Conservation (phyloP, 495 filamentous ascomycete genomes). For the Entonaema liquescens region DNA sequence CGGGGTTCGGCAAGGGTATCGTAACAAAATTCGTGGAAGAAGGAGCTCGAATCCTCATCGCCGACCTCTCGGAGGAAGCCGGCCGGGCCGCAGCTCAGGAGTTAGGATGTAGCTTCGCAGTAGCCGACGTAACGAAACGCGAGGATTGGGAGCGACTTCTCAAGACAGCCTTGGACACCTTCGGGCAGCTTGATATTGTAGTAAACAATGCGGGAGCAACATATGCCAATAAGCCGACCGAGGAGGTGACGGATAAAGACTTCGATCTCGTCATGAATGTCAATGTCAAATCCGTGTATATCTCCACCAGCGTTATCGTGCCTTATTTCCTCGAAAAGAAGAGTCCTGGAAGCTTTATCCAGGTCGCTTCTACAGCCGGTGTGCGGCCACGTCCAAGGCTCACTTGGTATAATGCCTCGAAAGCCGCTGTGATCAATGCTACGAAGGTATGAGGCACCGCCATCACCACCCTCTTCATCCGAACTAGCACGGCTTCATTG, state of each 20-base stretch:
- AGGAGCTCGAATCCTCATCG: slow-evolving; percentile 65
- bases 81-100: slow-evolving; percentile 54
- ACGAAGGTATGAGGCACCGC: slow-evolving; percentile 41
- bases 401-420: slow-evolving; percentile 76
- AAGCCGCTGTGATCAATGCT: slow-evolving; percentile 71
- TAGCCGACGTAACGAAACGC: slow-evolving; percentile 60
- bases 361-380: slow-evolving; percentile 71
- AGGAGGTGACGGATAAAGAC: slow-evolving; percentile 71
- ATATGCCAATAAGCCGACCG: slow-evolving; percentile 70
- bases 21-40: slow-evolving; percentile 64
- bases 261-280: slow-evolving; percentile 73
- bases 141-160: slow-evolving; percentile 61
- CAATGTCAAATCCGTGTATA: slow-evolving; percentile 71
- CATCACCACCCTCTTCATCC: background rate
- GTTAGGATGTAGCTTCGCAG: slow-evolving; percentile 53
- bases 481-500: background rate
- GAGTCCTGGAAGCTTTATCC: slow-evolving; percentile 69
- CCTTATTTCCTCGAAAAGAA: slow-evolving; percentile 64
- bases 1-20: slow-evolving; percentile 68
- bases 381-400: slow-evolving; percentile 70
- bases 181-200: slow-evolving; percentile 64
- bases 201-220: slow-evolving; percentile 78
- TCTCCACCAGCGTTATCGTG: slow-evolving; percentile 61
- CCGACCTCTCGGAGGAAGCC: slow-evolving; percentile 66
- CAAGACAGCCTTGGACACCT: slow-evolving; percentile 56